Base-by-base conservation (phyloP, 2,329 filamentous ascomycete genomes). In the Trichoderma atroviride region DNA sequence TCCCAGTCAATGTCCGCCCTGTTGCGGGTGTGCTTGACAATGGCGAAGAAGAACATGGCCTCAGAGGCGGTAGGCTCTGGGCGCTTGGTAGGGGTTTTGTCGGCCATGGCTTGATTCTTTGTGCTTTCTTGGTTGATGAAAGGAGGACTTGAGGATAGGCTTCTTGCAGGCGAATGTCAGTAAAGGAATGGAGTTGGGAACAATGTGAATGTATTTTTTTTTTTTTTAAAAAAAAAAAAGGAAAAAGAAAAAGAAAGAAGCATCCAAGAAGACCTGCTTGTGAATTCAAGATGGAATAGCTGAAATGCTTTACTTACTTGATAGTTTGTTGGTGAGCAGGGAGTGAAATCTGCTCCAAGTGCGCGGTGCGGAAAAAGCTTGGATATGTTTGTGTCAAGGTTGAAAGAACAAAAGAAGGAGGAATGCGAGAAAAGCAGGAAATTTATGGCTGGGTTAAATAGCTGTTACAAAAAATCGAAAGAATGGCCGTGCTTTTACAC, bases 1-100 rank as follows among this genome's bases (percentile, higher is more conserved):
- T 79, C 75, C 85, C 85, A 87, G 73, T 87, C 81, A 43, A 84
- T 79, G 1, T 83, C 81, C 4, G 81, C 80, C 71, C 80, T 81
- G 77, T 78, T 81, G 27, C 76, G 77, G 55, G 79, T 79, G 68
- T 84, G 76, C 73, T 82, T 81, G 69, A 85, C 76, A 53, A 85
- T 81, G 66, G 79, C 78, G 69, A 80, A 79, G 74, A 84, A 83
- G 55, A 84, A 81, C 74, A 80, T 80, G 10, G 81, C 79, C 70
- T 85, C 83, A 4, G 77, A 73, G 1, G 78, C 72, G 5, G 77
- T 82, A 0, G 81, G 82, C 59, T 80, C 78, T 66, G 77, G 77
- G 67, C 78, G 78, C 71, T 77, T 78, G 66, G 68, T 71, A 27
- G 72, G 71, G 3, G 62, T 67, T 14, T 74, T 63, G 11, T 78